These are phyloP conservation scores for Mycothermus thermophilus DNA, from an alignment of 495 filamentous ascomycete genomes.

Conservation along the genomic window DNA sequence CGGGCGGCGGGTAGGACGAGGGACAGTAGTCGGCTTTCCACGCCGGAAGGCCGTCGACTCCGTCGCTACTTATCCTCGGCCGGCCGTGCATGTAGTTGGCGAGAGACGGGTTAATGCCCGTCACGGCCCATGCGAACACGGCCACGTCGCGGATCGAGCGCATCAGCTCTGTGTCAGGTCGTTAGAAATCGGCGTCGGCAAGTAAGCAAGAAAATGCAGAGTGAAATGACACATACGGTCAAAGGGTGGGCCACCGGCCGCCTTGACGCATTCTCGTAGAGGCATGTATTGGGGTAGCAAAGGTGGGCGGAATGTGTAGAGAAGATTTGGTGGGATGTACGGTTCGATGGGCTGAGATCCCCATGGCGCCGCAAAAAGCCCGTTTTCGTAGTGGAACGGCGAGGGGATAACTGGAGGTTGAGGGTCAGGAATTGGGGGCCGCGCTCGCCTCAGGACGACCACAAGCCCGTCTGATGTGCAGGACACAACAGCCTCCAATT, in stretches of 20 bases:
- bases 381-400: slow-evolving; percentile 43
- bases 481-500: slow-evolving; percentile 78
- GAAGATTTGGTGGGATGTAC: slow-evolving; percentile 27
- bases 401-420: slow-evolving; percentile 32
- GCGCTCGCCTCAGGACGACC: slow-evolving; percentile 64
- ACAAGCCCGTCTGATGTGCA: slow-evolving; percentile 84
- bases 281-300: slow-evolving; percentile 32
- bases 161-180: slow-evolving; percentile 42
- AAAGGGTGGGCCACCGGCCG: slow-evolving; percentile 36
- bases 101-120: slow-evolving; percentile 67
- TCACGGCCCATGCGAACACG: slow-evolving; percentile 69
- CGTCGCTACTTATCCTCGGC: slow-evolving; percentile 44
- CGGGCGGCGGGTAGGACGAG: slow-evolving; percentile 3
- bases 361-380: slow-evolving; percentile 70
- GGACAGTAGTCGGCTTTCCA: slow-evolving; percentile 30
- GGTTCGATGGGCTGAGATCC: slow-evolving; percentile 44
- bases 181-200: not conserved
- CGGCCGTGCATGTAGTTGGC: slow-evolving; percentile 50
- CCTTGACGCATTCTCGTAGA: slow-evolving; percentile 28
- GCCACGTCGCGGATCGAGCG: slow-evolving; percentile 69
- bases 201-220: not conserved
- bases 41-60: slow-evolving; percentile 41
- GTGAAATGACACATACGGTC: slow-evolving; percentile 22
- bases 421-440: slow-evolving; percentile 50
- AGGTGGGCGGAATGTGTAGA: slow-evolving; percentile 29